phyloP scores from a whole-genome alignment of 495 filamentous ascomycete genomes.

The Durotheca rogersii region DNA sequence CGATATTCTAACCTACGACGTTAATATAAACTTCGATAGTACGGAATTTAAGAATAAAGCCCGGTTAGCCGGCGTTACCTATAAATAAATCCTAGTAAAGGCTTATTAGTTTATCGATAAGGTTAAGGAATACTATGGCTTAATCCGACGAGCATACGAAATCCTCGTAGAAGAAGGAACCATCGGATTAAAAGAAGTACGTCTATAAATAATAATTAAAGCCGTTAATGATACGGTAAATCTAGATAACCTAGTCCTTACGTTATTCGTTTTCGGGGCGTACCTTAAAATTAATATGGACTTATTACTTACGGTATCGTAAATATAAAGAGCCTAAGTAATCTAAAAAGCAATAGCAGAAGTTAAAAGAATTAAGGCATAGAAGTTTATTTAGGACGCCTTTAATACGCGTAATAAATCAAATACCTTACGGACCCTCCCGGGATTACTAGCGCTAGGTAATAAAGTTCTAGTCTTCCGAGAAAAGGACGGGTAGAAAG shows the following conservation, averaged over 20 bases:
- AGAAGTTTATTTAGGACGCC: constrained; percentile 9
- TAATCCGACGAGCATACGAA: constrained; percentile 19
- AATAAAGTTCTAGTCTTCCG: constrained; percentile 17
- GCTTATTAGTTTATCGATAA: constrained; percentile 27
- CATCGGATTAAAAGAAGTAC: background rate
- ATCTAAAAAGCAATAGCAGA: constrained; percentile 23
- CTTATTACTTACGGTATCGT: too few relatives aligned
- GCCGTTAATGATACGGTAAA: too few relatives aligned
- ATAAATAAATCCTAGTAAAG: constrained; percentile 23
- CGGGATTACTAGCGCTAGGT: constrained; percentile 5
- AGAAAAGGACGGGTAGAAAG: constrained; percentile 15
- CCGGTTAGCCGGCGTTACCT: constrained; percentile 1
- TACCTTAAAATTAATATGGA: too few relatives aligned
- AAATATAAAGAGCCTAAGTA: constrained; percentile 15
- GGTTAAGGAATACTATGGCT: constrained; percentile 29
- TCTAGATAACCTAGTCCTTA: too few relatives aligned
- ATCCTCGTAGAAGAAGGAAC: constrained; percentile 23
- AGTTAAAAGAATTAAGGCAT: constrained; percentile 15
- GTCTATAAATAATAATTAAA: constrained; percentile 32
- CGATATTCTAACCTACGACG: constrained; percentile 22
- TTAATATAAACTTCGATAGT: too few relatives aligned
- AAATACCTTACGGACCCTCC: too few relatives aligned
- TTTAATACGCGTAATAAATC: constrained; percentile 21
- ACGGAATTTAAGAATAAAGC: constrained; percentile 26
- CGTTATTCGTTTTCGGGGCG: too few relatives aligned